These are phyloP conservation scores for Poa annua DNA, from an alignment of 176 grass and related monocot species.

Conservation along the genomic window DNA sequence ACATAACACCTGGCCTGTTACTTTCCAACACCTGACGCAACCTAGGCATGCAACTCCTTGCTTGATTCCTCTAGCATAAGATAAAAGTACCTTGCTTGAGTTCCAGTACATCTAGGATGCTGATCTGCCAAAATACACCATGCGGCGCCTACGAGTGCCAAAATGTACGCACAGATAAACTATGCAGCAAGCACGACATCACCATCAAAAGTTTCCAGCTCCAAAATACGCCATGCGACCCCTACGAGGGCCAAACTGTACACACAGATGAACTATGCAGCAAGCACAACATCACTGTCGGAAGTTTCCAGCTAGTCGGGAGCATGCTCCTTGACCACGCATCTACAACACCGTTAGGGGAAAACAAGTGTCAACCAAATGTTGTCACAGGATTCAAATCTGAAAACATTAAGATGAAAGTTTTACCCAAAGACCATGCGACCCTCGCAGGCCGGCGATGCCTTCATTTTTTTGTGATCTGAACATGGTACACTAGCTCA, in stretches of 20 bases:
- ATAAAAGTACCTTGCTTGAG: not conserved
- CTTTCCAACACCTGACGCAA: not conserved
- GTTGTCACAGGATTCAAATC: not conserved
- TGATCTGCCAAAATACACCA: not conserved
- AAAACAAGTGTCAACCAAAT: not conserved
- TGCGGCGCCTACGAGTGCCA: not conserved
- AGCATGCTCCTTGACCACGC: not conserved
- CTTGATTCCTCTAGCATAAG: not conserved
- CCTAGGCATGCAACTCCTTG: not conserved
- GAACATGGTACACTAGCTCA: constrained; percentile 43
- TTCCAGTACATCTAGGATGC: not conserved
- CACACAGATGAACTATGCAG: not conserved
- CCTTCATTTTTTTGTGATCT: not conserved
- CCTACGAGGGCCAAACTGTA: not conserved
- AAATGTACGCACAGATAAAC: not conserved
- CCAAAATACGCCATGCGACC: not conserved
- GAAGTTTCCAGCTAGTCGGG: not conserved
- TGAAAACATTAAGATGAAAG: not conserved
- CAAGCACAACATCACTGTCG: not conserved
- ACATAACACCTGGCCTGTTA: not conserved
- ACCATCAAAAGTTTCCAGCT: not conserved
- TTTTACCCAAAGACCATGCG: not conserved
- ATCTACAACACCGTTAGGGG: not conserved
- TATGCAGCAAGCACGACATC: not conserved
- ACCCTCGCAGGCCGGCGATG: not conserved